A percentile compares a stretch with the other conserved stretches of the same genome.
These are phyloP conservation scores for Nematocida sp. DNA, from an alignment of 371 early-diverging fungal genomes.

Conservation along the genomic window DNA sequence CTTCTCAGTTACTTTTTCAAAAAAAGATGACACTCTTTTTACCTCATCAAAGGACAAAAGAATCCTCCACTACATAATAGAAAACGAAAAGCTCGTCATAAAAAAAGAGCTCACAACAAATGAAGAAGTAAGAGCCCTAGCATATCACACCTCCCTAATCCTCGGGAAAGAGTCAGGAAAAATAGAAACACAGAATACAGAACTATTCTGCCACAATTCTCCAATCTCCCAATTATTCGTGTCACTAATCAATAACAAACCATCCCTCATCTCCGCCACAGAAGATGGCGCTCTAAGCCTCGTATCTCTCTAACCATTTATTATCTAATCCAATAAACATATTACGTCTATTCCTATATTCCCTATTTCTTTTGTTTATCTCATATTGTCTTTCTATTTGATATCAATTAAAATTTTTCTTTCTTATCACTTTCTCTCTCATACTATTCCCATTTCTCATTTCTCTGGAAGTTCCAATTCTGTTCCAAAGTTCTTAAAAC, in stretches of 20 bases:
- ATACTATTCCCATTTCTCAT: too few relatives aligned
- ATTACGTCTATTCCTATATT: too few relatives aligned
- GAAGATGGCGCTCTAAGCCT: not conserved
- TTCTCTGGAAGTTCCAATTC: too few relatives aligned
- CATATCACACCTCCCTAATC: not conserved
- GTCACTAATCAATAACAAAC: too few relatives aligned
- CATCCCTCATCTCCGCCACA: not conserved
- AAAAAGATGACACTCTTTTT: not conserved
- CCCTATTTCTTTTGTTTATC: too few relatives aligned
- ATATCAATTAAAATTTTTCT: too few relatives aligned
- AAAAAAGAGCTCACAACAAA: not conserved
- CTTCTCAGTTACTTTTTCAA: not conserved
- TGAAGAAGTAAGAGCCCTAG: not conserved
- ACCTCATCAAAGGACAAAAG: constrained; percentile 36
- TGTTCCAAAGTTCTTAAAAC: too few relatives aligned
- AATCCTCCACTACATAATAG: constrained; percentile 2
- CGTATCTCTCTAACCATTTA: too few relatives aligned
- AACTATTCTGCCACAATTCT: not conserved
- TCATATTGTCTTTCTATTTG: too few relatives aligned
- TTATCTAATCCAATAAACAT: too few relatives aligned
- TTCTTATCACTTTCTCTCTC: too few relatives aligned
- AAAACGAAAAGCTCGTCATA: not conserved
- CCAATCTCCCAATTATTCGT: too few relatives aligned
- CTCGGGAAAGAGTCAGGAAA: not conserved
- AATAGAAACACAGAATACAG: not conserved